Conservation (phyloP, 495 filamentous ascomycete genomes). For the Choiromyces venosus region DNA sequence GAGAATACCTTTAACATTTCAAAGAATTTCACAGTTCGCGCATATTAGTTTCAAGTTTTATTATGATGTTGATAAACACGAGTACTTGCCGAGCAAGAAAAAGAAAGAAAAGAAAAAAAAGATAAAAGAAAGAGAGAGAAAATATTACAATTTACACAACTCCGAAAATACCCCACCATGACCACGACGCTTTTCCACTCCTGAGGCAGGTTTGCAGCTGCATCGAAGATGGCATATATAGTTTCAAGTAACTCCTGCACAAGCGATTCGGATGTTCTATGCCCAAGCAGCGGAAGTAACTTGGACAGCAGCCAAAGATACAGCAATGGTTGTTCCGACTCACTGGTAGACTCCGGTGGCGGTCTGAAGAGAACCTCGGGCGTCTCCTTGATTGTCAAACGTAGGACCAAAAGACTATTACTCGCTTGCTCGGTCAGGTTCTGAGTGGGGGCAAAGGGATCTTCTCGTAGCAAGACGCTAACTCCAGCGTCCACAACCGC, state of each 20-base stretch:
- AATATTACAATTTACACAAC: slow-evolving; percentile 49
- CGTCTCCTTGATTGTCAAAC: slow-evolving; percentile 64
- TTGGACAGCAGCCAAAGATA: slow-evolving; percentile 74
- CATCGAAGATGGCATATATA: slow-evolving; percentile 51
- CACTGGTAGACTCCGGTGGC: slow-evolving; percentile 43
- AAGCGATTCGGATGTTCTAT: slow-evolving; percentile 37
- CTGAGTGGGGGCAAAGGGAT: slow-evolving; percentile 54
- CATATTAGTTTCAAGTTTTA: slow-evolving; percentile 1
- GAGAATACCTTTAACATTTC: slow-evolving; percentile 36
- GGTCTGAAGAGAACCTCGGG: slow-evolving; percentile 61
- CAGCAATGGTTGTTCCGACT: slow-evolving; percentile 57
- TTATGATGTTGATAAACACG: slow-evolving; percentile 15
- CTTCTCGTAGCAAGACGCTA: slow-evolving; percentile 55
- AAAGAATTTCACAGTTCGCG: slow-evolving; percentile 6
- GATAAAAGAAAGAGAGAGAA: slow-evolving; percentile 46
- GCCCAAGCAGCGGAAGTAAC: slow-evolving; percentile 54
- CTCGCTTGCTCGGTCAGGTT: slow-evolving; percentile 54
- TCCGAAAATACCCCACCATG: slow-evolving; percentile 42
- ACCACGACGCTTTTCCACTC: slow-evolving; percentile 42
- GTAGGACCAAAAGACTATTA: slow-evolving; percentile 67
- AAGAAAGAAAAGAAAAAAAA: slow-evolving; percentile 47
- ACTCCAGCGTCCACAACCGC: slow-evolving; percentile 78
- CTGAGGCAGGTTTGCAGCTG: slow-evolving; percentile 38
- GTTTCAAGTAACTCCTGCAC: slow-evolving; percentile 46
- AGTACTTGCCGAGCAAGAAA: slow-evolving; percentile 6